Percentiles rank a stretch among this genome's conserved stretches.
Conservation (phyloP, 2,329 filamentous ascomycete species). For the Alternaria viburni region DNA sequence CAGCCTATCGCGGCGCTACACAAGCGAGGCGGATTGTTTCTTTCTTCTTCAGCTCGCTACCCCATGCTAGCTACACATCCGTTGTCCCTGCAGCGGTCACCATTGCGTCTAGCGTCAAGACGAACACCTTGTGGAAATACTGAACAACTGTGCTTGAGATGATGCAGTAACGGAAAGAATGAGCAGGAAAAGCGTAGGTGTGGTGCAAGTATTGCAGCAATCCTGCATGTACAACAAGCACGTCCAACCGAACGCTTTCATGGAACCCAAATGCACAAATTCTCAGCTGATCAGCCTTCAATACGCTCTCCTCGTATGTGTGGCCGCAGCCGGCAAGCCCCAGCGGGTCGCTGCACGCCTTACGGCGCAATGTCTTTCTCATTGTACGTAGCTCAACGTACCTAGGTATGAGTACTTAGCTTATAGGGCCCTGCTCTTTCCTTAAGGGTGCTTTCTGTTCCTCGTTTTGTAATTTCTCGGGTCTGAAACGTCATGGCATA, state of each 20-base stretch:
- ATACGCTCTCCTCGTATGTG: constrained; percentile 2
- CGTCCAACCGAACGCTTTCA: background rate
- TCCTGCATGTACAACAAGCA: background rate
- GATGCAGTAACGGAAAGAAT: background rate
- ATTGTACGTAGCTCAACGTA: background rate
- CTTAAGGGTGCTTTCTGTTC: background rate
- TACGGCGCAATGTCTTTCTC: background rate
- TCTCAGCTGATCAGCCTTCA: constrained; percentile 7
- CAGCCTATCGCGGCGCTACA: constrained; percentile 1
- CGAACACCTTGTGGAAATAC: background rate
- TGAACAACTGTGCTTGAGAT: background rate
- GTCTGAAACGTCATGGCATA: constrained; percentile 1
- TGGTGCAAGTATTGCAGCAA: background rate
- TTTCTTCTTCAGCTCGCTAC: constrained; percentile 12
- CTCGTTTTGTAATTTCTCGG: background rate
- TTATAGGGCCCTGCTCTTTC: background rate
- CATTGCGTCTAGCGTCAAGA: background rate
- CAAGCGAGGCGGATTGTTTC: constrained; percentile 1
- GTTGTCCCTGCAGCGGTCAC: background rate
- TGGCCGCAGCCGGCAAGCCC: constrained; percentile 8
- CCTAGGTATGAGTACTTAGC: constrained; percentile 1
- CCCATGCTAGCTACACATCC: constrained; percentile 4
- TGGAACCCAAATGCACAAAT: background rate
- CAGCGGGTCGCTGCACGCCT: constrained; percentile 12
- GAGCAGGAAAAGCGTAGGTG: background rate